Evolutionary conservation across 306 rosid species (phyloP).

Genomic region (Notholithocarpus densiflorus): DNA sequence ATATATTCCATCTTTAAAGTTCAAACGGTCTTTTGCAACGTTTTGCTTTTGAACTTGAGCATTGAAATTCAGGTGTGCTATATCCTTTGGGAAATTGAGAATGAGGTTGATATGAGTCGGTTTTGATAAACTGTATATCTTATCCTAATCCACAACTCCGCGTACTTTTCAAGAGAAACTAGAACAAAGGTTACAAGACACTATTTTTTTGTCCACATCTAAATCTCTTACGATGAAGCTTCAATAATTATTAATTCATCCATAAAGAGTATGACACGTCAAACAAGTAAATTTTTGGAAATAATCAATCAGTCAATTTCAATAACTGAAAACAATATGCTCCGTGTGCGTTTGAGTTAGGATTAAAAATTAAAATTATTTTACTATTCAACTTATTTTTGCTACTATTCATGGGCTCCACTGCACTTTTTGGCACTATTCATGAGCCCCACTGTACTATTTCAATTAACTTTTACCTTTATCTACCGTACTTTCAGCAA

Average conservation of each 20-base stretch:
- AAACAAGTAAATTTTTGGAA: neutral
- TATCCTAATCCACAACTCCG: too few relatives aligned
- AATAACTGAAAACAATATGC: neutral
- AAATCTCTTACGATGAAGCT: neutral
- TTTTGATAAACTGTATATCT: too few relatives aligned
- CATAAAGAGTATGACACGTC: neutral
- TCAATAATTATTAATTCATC: neutral
- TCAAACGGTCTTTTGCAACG: neutral
- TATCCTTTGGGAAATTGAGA: too few relatives aligned
- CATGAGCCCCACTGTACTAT: accelerated
- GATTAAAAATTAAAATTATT: too few relatives aligned
- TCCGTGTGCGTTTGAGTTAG: too few relatives aligned
- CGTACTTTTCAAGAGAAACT: neutral
- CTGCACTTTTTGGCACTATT: accelerated
- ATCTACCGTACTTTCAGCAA: too few relatives aligned
- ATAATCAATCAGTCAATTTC: neutral
- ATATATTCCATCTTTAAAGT: too few relatives aligned
- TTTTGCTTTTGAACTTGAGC: neutral
- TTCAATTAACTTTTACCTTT: too few relatives aligned
- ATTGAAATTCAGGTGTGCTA: neutral
- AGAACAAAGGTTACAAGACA: neutral
- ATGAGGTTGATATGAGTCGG: too few relatives aligned
- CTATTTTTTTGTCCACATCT: neutral
- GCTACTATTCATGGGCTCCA: accelerated
- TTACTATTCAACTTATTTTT: too few relatives aligned